Evolutionary conservation across 1,139 yeast genomes (phyloP).

Genomic region (Martiniozyma asiatica): DNA sequence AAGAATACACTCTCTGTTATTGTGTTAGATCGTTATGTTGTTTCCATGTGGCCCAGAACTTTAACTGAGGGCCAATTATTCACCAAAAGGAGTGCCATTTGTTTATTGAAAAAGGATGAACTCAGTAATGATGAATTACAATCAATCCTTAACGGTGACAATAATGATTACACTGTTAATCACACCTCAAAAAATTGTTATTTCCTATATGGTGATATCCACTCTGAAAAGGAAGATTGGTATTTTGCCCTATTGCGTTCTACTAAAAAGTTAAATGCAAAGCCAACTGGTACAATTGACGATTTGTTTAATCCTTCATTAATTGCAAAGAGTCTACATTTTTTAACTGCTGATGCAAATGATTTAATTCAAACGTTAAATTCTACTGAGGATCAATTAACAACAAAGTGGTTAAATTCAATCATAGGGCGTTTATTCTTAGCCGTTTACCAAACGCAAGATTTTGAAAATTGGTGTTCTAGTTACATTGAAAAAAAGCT

Average conservation of each 20-base stretch:
- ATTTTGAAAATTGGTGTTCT: conserved; percentile 44
- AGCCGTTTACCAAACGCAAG: conserved; percentile 59
- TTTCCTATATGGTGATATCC: conserved; percentile 65
- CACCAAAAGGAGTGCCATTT: conserved; percentile 68
- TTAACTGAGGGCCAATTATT: conserved; percentile 65
- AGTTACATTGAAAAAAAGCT: conserved; percentile 58
- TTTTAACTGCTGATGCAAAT: conserved; percentile 59
- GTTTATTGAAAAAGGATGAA: conserved; percentile 34
- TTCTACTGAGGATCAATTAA: conserved; percentile 71
- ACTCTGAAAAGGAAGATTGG: conserved; percentile 84
- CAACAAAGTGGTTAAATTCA: conserved; percentile 87
- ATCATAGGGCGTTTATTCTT: conserved; percentile 71
- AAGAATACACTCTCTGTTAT: conserved; percentile 69
- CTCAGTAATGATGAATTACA: conserved; percentile 1
- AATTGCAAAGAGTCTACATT: conserved; percentile 65
- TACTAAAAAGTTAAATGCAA: conserved; percentile 29
- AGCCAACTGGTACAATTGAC: conserved; percentile 9
- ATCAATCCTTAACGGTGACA: conserved; percentile 10
- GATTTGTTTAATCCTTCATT: conserved; percentile 31
- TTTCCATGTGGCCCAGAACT: conserved; percentile 76
- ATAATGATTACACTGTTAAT: conserved; percentile 18
- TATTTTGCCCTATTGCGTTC: conserved; percentile 76
- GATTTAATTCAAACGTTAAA: conserved; percentile 64
- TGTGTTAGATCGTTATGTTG: conserved; percentile 57
- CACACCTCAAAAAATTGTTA: conserved; percentile 56